A percentile compares a stretch with the other conserved stretches of the same genome.
These are phyloP conservation scores for Tremella fuciformis DNA, from an alignment of 768 basidiomycete species.

Conservation along the genomic window DNA sequence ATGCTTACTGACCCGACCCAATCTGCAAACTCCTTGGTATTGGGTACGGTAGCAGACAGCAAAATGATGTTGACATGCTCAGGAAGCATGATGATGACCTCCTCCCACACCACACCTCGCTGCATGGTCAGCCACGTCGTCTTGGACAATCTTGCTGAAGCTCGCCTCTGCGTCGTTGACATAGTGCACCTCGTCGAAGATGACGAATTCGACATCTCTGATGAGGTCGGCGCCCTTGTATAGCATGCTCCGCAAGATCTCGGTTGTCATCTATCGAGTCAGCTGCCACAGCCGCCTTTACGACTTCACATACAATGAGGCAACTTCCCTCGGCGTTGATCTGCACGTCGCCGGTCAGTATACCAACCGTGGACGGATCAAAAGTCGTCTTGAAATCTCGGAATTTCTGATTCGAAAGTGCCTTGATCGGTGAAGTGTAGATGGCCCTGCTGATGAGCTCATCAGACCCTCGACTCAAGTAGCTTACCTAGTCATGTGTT, in stretches of 20 bases:
- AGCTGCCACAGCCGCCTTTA: background rate
- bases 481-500: conserved; percentile 93
- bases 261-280: conserved; percentile 60
- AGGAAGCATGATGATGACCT: conserved; percentile 99
- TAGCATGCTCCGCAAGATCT: conserved; percentile 90
- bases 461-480: conserved; percentile 16
- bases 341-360: conserved; percentile 96
- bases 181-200: conserved; percentile 99
- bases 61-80: conserved; percentile 98
- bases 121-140: conserved; percentile 47
- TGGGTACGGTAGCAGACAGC: conserved; percentile 94
- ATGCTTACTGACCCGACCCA: conserved; percentile 83
- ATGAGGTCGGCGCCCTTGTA: conserved; percentile 99
- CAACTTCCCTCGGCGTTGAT: conserved; percentile 98
- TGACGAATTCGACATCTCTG: conserved; percentile 97
- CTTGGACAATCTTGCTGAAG: background rate
- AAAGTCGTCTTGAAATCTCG: conserved; percentile 98
- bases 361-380: conserved; percentile 83
- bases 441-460: conserved; percentile 66
- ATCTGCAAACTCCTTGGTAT: conserved; percentile 95
- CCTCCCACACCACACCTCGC: conserved; percentile 99
- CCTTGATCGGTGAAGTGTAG: conserved; percentile 98
- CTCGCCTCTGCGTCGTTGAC: conserved; percentile 96
- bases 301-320: conserved; percentile 77
- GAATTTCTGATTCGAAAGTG: conserved; percentile 97